These are phyloP conservation scores for Ceratocystis smalleyi DNA, from an alignment of 2,329 filamentous ascomycete species.

Conservation along the genomic window DNA sequence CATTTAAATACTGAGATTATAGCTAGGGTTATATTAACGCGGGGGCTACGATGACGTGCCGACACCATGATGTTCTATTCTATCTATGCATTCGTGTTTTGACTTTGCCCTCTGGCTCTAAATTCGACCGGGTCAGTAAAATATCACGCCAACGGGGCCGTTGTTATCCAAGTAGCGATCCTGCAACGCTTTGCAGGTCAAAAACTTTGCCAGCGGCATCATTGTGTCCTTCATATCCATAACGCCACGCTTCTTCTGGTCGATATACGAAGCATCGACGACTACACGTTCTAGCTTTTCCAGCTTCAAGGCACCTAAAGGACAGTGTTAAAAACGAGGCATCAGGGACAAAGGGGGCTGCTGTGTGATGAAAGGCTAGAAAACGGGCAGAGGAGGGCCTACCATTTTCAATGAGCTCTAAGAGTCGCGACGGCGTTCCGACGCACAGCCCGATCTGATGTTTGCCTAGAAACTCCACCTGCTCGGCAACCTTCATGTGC, in stretches of 20 bases:
- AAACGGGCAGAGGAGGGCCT: slow-evolving; percentile 22
- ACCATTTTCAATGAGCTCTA: slow-evolving; percentile 71
- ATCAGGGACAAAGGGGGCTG: neutral
- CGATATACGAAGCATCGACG: slow-evolving; percentile 81
- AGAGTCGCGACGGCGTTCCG: slow-evolving; percentile 71
- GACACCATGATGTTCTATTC: neutral
- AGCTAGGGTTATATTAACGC: neutral
- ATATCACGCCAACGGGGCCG: slow-evolving; percentile 44
- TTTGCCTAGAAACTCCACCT: slow-evolving; percentile 56
- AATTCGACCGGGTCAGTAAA: slow-evolving; percentile 34
- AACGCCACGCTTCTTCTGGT: slow-evolving; percentile 84
- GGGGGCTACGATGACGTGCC: neutral
- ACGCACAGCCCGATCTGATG: slow-evolving; percentile 70
- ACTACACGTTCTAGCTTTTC: slow-evolving; percentile 62
- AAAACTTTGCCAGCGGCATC: slow-evolving; percentile 59
- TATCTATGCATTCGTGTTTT: neutral
- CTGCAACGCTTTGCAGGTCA: slow-evolving; percentile 56
- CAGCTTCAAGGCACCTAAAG: slow-evolving; percentile 48
- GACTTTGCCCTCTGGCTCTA: neutral
- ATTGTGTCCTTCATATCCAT: slow-evolving; percentile 92
- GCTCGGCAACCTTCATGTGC: slow-evolving; percentile 88
- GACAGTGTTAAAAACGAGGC: neutral
- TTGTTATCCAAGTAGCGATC: slow-evolving; percentile 48
- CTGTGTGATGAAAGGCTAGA: neutral
- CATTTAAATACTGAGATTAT: no score